These are phyloP conservation scores for Aquilaria sinensis DNA, from an alignment of 345 rosid species.

Conservation along the genomic window DNA sequence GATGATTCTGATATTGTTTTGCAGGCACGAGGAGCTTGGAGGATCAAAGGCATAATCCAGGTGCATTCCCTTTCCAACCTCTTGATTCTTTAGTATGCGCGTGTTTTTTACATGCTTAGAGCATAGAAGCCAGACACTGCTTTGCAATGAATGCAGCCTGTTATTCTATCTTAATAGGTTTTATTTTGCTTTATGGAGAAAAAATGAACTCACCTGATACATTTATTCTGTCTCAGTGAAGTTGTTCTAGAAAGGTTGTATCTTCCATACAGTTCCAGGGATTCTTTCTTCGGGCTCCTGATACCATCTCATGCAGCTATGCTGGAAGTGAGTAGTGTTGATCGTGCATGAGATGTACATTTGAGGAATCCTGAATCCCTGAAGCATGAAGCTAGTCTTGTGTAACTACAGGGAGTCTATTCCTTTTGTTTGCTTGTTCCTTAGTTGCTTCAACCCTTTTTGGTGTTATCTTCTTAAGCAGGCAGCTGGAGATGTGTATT, in stretches of 20 bases:
- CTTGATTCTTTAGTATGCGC: too few relatives aligned
- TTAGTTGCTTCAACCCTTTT: background rate
- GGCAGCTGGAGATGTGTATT: background rate
- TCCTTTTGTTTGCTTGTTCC: background rate
- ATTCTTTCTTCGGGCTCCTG: conserved; percentile 35
- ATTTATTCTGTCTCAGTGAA: conserved; percentile 1
- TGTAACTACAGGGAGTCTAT: conserved; percentile 10
- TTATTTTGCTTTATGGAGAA: conserved; percentile 6
- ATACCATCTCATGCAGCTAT: conserved; percentile 20
- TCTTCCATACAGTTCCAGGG: conserved; percentile 33
- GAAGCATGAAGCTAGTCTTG: conserved; percentile 1
- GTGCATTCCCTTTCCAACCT: conserved; percentile 19
- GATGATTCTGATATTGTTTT: conserved; percentile 82
- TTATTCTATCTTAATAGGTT: background rate
- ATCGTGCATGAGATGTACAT: conserved; percentile 24
- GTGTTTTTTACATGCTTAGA: too few relatives aligned
- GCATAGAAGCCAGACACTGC: too few relatives aligned
- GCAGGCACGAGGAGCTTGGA: conserved; percentile 76
- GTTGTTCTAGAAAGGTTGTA: conserved; percentile 10
- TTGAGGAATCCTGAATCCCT: conserved; percentile 9
- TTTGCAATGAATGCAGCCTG: background rate
- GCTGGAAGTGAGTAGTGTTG: conserved; percentile 12
- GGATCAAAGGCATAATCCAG: conserved; percentile 94
- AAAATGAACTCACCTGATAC: background rate
- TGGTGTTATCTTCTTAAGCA: conserved; percentile 8